Evolutionary conservation across 331 rosid species (phyloP).

Genomic region (Prunus yedoensis): DNA sequence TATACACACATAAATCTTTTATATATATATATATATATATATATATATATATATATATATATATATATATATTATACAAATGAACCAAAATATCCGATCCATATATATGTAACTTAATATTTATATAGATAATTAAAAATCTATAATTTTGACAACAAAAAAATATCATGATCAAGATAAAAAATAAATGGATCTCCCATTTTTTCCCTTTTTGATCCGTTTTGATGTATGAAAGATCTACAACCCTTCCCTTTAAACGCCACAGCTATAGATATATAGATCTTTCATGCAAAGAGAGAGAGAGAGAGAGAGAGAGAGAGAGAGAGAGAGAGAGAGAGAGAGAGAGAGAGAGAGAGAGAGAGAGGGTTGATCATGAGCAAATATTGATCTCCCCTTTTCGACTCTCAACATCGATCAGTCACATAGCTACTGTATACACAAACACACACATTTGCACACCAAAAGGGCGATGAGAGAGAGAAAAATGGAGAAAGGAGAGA

Average conservation of each 20-base stretch:
- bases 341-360: background rate
- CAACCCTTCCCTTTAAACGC: background rate
- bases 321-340: background rate
- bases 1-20: background rate
- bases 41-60: too few species aligned
- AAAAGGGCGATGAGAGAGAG: background rate
- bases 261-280: background rate
- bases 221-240: background rate
- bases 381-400: background rate
- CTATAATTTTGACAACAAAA: background rate
- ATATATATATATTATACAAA: background rate
- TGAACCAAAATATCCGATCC: background rate
- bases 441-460: background rate
- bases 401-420: background rate
- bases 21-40: too few species aligned
- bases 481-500: background rate
- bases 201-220: background rate
- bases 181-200: background rate
- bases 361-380: background rate
- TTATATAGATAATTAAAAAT: too few species aligned
- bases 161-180: background rate
- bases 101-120: too few species aligned
- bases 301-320: too few species aligned
- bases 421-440: background rate
- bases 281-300: background rate